Evolutionary conservation across 805 yeast genomes (phyloP).

Genomic region (Candida taoyuanica): DNA sequence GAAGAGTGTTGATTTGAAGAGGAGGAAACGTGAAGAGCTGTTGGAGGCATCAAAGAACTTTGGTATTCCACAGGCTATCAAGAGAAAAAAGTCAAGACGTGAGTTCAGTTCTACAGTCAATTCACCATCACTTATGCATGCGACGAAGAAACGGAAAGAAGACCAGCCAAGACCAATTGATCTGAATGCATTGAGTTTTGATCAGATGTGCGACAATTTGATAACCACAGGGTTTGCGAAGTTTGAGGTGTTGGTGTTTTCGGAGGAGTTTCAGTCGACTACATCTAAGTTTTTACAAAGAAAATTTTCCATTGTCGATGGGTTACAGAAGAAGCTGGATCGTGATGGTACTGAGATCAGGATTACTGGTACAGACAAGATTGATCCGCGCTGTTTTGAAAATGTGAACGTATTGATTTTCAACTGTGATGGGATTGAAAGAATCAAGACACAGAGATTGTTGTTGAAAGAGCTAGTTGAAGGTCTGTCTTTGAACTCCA

Average conservation of each 20-base stretch:
- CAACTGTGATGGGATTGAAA: constrained; percentile 33
- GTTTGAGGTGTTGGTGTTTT: constrained; percentile 15
- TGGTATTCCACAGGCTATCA: constrained; percentile 29
- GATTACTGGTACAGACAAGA: constrained; percentile 24
- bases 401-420: constrained; percentile 33
- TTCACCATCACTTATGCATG: background rate
- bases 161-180: constrained; percentile 16
- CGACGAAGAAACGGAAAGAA: background rate
- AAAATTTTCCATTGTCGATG: constrained; percentile 26
- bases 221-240: constrained; percentile 1
- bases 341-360: constrained; percentile 10
- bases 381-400: constrained; percentile 24
- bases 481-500: constrained; percentile 32
- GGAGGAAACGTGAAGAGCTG: constrained; percentile 38
- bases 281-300: constrained; percentile 30
- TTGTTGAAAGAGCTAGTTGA: constrained; percentile 30
- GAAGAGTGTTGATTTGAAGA: constrained; percentile 28
- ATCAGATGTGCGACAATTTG: constrained; percentile 17
- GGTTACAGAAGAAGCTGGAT: constrained; percentile 3
- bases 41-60: constrained; percentile 30
- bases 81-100: constrained; percentile 21
- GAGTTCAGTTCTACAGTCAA: background rate
- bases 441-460: constrained; percentile 28
- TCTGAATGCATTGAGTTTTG: constrained; percentile 22
- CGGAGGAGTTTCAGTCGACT: constrained; percentile 24